A percentile compares a stretch with the other conserved stretches of the same genome.
Evolutionary conservation across 2,329 filamentous ascomycete genomes (phyloP).

Genomic region (Basipetospora chlamydospora): DNA sequence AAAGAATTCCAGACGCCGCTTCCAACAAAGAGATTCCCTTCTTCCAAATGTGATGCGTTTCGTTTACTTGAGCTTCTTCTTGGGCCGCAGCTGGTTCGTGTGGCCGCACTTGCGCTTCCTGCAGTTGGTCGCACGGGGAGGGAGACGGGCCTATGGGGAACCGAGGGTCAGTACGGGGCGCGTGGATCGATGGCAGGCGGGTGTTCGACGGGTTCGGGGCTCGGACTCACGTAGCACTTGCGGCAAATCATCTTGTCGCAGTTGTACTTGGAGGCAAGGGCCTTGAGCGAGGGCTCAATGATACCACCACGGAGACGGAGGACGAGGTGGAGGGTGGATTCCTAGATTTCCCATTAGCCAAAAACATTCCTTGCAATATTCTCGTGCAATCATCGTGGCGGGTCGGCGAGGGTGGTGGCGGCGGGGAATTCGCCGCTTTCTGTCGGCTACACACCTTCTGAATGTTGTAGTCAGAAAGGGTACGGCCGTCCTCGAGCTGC

Average conservation of each 20-base stretch:
- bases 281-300: conserved; percentile 98
- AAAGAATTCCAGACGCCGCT: conserved; percentile 26
- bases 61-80: conserved; percentile 95
- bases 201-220: too few relatives aligned
- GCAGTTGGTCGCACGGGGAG: conserved; percentile 99
- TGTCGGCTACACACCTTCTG: conserved; percentile 60
- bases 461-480: conserved; percentile 97
- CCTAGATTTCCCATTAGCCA: conserved; percentile 37
- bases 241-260: conserved; percentile 99
- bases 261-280: conserved; percentile 98
- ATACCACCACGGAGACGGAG: conserved; percentile 98
- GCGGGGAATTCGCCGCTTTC: too few relatives aligned
- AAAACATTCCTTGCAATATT: background rate
- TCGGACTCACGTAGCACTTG: conserved; percentile 89
- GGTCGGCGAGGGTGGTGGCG: too few relatives aligned
- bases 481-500: conserved; percentile 97
- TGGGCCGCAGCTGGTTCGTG: conserved; percentile 99
- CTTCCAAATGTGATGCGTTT: conserved; percentile 13
- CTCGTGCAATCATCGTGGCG: too few relatives aligned
- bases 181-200: too few relatives aligned
- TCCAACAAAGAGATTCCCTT: conserved; percentile 15
- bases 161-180: background rate
- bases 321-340: conserved; percentile 96
- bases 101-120: conserved; percentile 99
- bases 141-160: conserved; percentile 65